Evolutionary conservation across 345 rosid genomes (phyloP).

Genomic region (Brassica juncea): DNA sequence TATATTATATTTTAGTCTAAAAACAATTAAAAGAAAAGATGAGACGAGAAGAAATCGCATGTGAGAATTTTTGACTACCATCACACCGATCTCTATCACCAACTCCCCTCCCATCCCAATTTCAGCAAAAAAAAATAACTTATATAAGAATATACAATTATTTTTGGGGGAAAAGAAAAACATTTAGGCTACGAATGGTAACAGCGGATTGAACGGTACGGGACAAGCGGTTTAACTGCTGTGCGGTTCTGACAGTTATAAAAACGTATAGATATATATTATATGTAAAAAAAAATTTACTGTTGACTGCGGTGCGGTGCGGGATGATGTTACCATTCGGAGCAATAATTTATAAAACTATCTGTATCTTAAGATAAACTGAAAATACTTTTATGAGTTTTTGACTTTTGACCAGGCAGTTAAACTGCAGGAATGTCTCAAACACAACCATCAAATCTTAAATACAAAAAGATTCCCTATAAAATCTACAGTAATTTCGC

Average conservation of each 20-base stretch:
- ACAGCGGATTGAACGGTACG: too few species aligned
- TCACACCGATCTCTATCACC: background rate
- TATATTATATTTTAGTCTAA: background rate
- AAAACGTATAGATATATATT: too few species aligned
- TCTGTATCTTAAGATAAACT: too few species aligned
- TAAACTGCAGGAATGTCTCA: conserved; percentile 12
- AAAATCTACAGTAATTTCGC: background rate
- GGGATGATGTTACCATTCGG: too few species aligned
- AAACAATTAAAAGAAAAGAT: background rate
- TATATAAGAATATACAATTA: background rate
- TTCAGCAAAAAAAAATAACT: background rate
- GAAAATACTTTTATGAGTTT: background rate
- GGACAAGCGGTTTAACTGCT: too few species aligned
- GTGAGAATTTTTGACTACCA: conserved; percentile 28
- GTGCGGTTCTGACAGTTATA: too few species aligned
- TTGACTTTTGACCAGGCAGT: conserved; percentile 2
- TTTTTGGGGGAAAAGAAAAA: background rate
- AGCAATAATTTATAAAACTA: background rate
- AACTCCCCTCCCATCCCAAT: conserved; percentile 3
- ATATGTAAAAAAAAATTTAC: too few species aligned
- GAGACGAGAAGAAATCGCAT: conserved; percentile 12
- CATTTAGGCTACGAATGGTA: background rate
- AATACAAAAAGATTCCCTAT: background rate
- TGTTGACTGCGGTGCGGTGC: too few species aligned
- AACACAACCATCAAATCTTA: conserved; percentile 22